Conservation (phyloP, 129 eudicot species). For the Chrysanthemum seticuspe region DNA sequence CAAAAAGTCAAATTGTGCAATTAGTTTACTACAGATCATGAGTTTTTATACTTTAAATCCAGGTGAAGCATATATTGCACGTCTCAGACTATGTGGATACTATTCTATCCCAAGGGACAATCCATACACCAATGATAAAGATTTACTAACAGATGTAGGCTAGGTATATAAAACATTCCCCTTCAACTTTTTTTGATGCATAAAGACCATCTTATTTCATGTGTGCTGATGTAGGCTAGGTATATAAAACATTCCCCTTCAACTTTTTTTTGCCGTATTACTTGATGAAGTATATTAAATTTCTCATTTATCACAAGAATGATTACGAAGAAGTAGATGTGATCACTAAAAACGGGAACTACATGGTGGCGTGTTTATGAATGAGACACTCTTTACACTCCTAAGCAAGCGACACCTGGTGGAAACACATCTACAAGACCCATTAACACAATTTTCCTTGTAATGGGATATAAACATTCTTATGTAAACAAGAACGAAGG, state of each 20-base stretch:
- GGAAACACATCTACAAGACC: conserved; percentile 65
- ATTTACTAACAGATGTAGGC: conserved; percentile 72
- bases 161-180: conserved; percentile 91
- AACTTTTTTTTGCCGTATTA: background rate
- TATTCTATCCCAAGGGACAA: conserved; percentile 84
- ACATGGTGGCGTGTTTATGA: conserved; percentile 92
- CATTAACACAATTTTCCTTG: conserved; percentile 64
- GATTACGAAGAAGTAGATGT: conserved; percentile 69
- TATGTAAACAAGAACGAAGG: conserved; percentile 64
- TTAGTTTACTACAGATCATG: no score
- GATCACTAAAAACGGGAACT: conserved; percentile 70
- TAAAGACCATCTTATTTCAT: conserved; percentile 81
- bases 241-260: conserved; percentile 18
- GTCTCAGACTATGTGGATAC: no score
- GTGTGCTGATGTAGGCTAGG: conserved; percentile 88
- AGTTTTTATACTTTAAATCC: no score
- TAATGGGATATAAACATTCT: conserved; percentile 82
- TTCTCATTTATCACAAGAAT: conserved; percentile 36
- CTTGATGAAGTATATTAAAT: background rate
- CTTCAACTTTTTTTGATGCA: conserved; percentile 79
- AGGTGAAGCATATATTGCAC: no score
- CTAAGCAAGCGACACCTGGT: conserved; percentile 47
- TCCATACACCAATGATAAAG: conserved; percentile 57
- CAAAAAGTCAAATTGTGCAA: no score
- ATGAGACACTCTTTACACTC: conserved; percentile 50